Evolutionary conservation across 1,284 basidiomycete species (phyloP).

Genomic region (Papiliotrema terrestris): DNA sequence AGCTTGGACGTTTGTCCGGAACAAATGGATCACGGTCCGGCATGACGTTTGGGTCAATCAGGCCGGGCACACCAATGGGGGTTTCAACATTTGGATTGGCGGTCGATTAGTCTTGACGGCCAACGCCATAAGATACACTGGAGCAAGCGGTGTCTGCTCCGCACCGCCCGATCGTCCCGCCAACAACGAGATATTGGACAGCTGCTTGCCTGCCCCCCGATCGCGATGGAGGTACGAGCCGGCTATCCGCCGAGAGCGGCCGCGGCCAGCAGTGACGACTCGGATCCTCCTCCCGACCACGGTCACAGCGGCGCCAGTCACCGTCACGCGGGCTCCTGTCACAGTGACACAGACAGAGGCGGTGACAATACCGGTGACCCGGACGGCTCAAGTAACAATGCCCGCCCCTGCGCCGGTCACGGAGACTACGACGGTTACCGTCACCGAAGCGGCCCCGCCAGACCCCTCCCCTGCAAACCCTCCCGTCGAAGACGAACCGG

Average conservation of each 20-base stretch:
- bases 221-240: background rate
- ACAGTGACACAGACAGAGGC: background rate
- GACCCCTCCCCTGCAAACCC: background rate
- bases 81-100: constrained; percentile 15
- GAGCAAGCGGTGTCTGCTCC: background rate
- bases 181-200: background rate
- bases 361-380: background rate
- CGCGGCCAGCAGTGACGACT: background rate
- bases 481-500: background rate
- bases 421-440: background rate
- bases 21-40: constrained; percentile 1
- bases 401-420: background rate
- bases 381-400: background rate
- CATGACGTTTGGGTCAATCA: constrained; percentile 8
- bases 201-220: background rate
- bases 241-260: background rate
- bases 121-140: background rate
- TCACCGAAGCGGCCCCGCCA: background rate
- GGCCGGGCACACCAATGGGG: constrained; percentile 5
- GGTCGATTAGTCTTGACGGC: constrained; percentile 1
- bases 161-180: background rate
- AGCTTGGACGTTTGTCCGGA: background rate
- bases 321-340: background rate
- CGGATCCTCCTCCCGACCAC: background rate
- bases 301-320: background rate